phyloP scores from a whole-genome alignment of 2,329 filamentous ascomycete species.

The Alternaria solani region DNA sequence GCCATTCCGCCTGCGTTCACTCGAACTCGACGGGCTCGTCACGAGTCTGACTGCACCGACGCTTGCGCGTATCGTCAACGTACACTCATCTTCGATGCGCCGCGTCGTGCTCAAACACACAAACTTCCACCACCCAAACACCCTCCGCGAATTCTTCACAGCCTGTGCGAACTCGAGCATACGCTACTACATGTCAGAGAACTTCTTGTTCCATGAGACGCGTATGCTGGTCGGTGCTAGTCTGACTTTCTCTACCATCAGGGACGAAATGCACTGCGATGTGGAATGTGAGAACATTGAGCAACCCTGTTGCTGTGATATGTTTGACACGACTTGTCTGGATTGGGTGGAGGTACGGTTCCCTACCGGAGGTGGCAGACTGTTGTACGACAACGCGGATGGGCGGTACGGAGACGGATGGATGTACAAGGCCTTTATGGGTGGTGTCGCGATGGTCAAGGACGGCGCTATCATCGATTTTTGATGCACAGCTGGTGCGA shows the following conservation, averaged over 20 bases:
- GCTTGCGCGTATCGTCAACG: constrained; percentile 7
- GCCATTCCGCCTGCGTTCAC: constrained; percentile 9
- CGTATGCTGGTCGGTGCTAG: not conserved
- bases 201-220: not conserved
- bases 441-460: not conserved
- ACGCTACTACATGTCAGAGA: not conserved
- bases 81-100: constrained; percentile 5
- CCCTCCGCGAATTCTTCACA: constrained; percentile 10
- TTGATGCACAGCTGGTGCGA: not conserved
- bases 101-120: constrained; percentile 8
- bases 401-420: not conserved
- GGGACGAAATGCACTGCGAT: not conserved
- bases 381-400: not conserved
- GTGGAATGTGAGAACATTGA: too few relatives aligned
- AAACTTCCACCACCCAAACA: constrained; percentile 12
- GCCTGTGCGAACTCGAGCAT: constrained; percentile 6
- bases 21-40: constrained; percentile 15
- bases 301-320: not conserved
- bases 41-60: constrained; percentile 12
- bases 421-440: constrained; percentile 4
- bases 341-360: constrained; percentile 10
- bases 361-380: not conserved
- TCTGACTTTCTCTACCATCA: not conserved
- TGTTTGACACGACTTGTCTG: not conserved
- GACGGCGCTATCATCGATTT: not conserved